A percentile compares a stretch with the other conserved stretches of the same genome.
Conservation (phyloP, 2,329 filamentous ascomycete genomes). For the Raffaelea ambrosiae region DNA sequence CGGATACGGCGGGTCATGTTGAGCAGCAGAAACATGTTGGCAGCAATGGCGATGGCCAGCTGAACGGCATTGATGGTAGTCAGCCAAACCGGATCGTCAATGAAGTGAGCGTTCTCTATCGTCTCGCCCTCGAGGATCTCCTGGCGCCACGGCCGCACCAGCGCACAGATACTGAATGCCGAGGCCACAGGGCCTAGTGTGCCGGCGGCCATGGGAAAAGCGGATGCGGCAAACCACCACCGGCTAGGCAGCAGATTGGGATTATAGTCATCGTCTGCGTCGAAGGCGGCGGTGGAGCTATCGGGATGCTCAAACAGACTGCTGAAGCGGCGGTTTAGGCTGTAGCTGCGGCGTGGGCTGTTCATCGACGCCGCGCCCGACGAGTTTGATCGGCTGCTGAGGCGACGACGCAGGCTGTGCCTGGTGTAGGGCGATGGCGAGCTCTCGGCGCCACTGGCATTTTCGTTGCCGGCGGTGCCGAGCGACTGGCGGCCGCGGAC, state of each 20-base stretch:
- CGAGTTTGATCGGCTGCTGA: not conserved
- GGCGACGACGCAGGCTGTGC: too few relatives aligned
- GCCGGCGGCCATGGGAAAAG: slow-evolving; percentile 71
- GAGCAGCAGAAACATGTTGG: slow-evolving; percentile 74
- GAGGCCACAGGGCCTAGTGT: slow-evolving; percentile 82
- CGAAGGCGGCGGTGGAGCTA: not conserved
- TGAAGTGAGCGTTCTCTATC: slow-evolving; percentile 39
- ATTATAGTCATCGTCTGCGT: not conserved
- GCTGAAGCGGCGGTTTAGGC: not conserved
- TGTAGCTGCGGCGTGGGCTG: not conserved
- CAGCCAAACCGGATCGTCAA: slow-evolving; percentile 65
- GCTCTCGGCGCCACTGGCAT: too few relatives aligned
- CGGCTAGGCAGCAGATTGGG: slow-evolving; percentile 28
- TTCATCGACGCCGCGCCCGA: not conserved
- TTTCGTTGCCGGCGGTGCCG: too few relatives aligned
- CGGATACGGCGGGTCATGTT: slow-evolving; percentile 78
- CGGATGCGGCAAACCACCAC: slow-evolving; percentile 57
- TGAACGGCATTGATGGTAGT: slow-evolving; percentile 70
- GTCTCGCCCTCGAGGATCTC: slow-evolving; percentile 37
- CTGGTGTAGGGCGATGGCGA: too few relatives aligned
- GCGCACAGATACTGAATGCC: slow-evolving; percentile 75
- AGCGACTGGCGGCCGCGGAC: too few relatives aligned
- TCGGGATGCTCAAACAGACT: not conserved
- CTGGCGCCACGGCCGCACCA: slow-evolving; percentile 74
- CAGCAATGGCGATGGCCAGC: slow-evolving; percentile 63